A percentile compares a stretch with the other conserved stretches of the same genome.
phyloP scores from a whole-genome alignment of 2,329 filamentous ascomycete species.

The Arthrobotrys sphaeroides region DNA sequence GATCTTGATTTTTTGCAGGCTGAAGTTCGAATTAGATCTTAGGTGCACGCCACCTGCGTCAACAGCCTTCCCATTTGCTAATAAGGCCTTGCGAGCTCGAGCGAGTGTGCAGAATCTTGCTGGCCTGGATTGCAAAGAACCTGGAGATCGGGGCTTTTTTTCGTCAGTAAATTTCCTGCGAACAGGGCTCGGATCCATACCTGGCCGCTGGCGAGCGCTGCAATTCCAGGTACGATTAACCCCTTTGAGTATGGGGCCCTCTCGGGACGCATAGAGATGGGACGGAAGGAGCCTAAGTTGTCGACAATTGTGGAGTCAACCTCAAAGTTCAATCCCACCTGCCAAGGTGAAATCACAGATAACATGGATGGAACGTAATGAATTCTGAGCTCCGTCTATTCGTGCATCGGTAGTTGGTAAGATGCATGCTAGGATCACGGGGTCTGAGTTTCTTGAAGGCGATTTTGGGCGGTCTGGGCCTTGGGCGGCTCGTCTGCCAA shows the following conservation, averaged over 20 bases:
- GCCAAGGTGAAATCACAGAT: background rate
- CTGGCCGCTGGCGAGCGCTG: background rate
- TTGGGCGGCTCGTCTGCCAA: background rate
- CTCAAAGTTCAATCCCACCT: background rate
- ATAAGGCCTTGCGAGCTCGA: background rate
- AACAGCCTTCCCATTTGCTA: slow-evolving; percentile 6
- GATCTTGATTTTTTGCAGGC: slow-evolving; percentile 9
- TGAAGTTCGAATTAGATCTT: background rate
- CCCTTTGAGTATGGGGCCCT: background rate
- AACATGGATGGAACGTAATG: no score
- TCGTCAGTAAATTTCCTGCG: background rate
- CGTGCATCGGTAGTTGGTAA: no score
- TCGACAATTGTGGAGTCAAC: background rate
- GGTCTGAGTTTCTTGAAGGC: background rate
- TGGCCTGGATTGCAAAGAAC: background rate
- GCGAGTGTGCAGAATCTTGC: background rate
- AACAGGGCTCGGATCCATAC: background rate
- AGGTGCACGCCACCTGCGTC: slow-evolving; percentile 35
- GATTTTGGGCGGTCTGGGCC: background rate
- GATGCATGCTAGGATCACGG: background rate
- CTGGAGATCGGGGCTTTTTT: background rate
- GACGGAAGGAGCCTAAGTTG: background rate
- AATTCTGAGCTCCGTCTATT: no score
- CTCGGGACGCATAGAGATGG: background rate
- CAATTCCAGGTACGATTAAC: background rate